These are phyloP conservation scores for Pseudogymnoascus sp. DNA, from an alignment of 2,329 filamentous ascomycete species.

Conservation along the genomic window DNA sequence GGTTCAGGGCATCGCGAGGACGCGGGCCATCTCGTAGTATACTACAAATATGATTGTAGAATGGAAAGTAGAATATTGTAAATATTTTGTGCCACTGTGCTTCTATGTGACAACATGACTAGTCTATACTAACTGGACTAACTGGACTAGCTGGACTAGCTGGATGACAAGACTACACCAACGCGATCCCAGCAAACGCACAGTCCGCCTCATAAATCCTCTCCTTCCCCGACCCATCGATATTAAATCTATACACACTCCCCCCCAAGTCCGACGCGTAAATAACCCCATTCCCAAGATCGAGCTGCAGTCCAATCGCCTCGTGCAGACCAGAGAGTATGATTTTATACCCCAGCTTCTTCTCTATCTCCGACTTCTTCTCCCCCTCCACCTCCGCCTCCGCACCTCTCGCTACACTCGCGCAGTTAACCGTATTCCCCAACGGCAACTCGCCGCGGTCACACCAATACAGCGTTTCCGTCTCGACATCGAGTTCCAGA, in stretches of 20 bases:
- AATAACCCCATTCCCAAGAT: slow-evolving; percentile 28
- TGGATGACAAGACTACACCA: neutral
- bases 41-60: neutral
- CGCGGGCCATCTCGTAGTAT: neutral
- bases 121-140: neutral
- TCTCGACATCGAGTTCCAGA: slow-evolving; percentile 42
- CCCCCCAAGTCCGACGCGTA: slow-evolving; percentile 36
- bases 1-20: neutral
- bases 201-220: slow-evolving; percentile 12
- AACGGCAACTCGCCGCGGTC: slow-evolving; percentile 48
- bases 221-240: slow-evolving; percentile 23
- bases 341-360: slow-evolving; percentile 16
- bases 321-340: slow-evolving; percentile 34
- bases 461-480: slow-evolving; percentile 47
- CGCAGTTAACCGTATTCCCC: slow-evolving; percentile 45
- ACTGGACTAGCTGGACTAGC: neutral
- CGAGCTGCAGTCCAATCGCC: slow-evolving; percentile 37
- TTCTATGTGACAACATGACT: neutral
- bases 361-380: slow-evolving; percentile 10
- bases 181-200: slow-evolving; percentile 7
- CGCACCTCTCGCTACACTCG: slow-evolving; percentile 10
- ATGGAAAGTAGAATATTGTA: neutral
- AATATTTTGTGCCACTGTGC: neutral
- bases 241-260: slow-evolving; percentile 29
- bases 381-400: neutral